Base-by-base conservation (phyloP, 179 eudicot genomes). In the Spinacia oleracea region DNA sequence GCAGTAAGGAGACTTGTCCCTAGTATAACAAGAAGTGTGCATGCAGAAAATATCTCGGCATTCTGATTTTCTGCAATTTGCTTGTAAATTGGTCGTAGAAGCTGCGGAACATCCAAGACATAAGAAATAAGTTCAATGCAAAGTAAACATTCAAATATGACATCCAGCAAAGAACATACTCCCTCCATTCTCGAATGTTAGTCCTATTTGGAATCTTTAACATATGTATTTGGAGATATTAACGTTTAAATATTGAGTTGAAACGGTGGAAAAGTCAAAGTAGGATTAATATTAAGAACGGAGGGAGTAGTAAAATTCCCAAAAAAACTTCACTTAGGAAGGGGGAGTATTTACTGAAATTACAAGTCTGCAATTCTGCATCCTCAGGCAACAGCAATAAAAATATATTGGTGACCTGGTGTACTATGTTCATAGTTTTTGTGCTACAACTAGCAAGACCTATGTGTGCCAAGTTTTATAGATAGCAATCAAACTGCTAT, bases 1-100 rank as follows among this genome's bases (percentile, higher is more conserved):
- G 98, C 99, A 72, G 99, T 96, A 69, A 96, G 94, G 78, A 96
- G 96, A 89, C 99, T 96, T 66, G 99, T 96, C 40, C 96, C 99
- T 56, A 96, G 81, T 60, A 96, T 93, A 86, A 96, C 99, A 82
- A 96, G 93, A 80, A 96, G 98, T 45, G 99, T 96, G 82, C 86
- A 88, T 75, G 99, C 99, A 53, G 99, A 96, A 86, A 96, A 96
- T 83, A 96, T 96, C 85, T 96, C 99, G 23, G 99, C 97, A 85
- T 96, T 96, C 81, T 93, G 98, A 78, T 89, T 96, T 79, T 96
- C 99, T 12, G 99, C 98, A 85, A 96, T 92, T 87, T 96, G 97
- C 85, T 85, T 91, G 85, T 96, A 96, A 74, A 93, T 91, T 79
- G 99, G 99, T 73, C 99, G 97, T 80, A 96, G 98, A 83, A 96